Conservation (phyloP, 2,329 filamentous ascomycete species). For the Rhinocladiella mackenziei region DNA sequence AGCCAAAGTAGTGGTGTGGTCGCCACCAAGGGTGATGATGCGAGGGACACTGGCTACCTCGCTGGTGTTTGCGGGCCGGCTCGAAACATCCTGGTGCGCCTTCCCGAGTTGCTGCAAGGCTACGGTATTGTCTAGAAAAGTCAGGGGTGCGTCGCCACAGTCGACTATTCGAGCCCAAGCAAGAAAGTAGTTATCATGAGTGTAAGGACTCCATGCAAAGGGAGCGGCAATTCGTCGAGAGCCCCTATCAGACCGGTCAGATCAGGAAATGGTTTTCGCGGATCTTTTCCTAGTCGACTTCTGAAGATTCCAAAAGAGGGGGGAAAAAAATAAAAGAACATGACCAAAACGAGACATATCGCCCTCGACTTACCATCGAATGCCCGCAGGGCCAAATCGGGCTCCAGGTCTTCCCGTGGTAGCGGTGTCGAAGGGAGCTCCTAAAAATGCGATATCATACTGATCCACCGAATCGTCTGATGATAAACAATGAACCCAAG, state of each 20-base stretch:
- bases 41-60: slow-evolving; percentile 42
- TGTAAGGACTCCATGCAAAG: slow-evolving; percentile 47
- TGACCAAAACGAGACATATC: no score
- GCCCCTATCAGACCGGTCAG: slow-evolving; percentile 32
- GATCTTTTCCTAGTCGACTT: no score
- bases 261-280: no score
- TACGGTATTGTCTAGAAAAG: slow-evolving; percentile 52
- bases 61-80: slow-evolving; percentile 42
- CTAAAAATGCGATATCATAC: slow-evolving; percentile 45
- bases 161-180: slow-evolving; percentile 53
- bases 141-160: slow-evolving; percentile 53
- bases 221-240: slow-evolving; percentile 46
- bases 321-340: no score
- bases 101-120: slow-evolving; percentile 52
- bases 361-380: slow-evolving; percentile 37
- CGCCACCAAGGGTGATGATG: slow-evolving; percentile 53
- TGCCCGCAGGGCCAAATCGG: slow-evolving; percentile 51
- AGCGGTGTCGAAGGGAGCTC: slow-evolving; percentile 51
- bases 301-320: no score
- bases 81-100: slow-evolving; percentile 49
- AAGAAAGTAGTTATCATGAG: slow-evolving; percentile 44
- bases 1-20: slow-evolving; percentile 55
- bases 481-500: slow-evolving; percentile 34
- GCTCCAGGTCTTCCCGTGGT: slow-evolving; percentile 52
- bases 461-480: slow-evolving; percentile 27